Percentiles rank a stretch among this genome's conserved stretches.
phyloP scores from a whole-genome alignment of 345 rosid species.

The Citrus maxima region DNA sequence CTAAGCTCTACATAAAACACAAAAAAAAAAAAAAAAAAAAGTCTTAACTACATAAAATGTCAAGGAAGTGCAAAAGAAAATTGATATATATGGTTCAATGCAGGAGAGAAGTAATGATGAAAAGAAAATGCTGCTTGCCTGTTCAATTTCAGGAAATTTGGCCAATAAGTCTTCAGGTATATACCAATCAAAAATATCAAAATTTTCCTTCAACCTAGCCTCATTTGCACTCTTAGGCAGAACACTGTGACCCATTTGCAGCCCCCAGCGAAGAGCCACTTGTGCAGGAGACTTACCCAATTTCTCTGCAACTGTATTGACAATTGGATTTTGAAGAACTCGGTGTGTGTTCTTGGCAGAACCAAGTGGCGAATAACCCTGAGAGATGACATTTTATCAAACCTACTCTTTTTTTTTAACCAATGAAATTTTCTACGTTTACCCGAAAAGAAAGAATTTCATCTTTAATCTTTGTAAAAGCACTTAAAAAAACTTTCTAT shows the following conservation, averaged over 20 bases:
- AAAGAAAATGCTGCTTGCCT: constrained; percentile 31
- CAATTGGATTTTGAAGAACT: constrained; percentile 37
- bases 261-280: constrained; percentile 51
- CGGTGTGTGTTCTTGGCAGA: constrained; percentile 14
- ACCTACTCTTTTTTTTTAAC: too few relatives aligned
- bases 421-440: neutral
- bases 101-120: neutral
- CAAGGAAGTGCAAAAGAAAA: neutral
- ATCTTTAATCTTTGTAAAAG: neutral
- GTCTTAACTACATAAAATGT: too few relatives aligned
- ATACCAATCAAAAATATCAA: constrained; percentile 23
- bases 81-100: neutral
- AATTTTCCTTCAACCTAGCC: constrained; percentile 41
- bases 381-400: neutral
- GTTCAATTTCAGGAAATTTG: constrained; percentile 35
- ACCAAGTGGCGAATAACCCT: constrained; percentile 51
- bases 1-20: neutral
- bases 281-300: constrained; percentile 43
- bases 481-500: neutral
- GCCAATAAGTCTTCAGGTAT: constrained; percentile 27
- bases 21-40: neutral
- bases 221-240: constrained; percentile 44
- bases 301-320: constrained; percentile 31
- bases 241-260: constrained; percentile 47
- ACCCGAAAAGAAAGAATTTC: neutral